phyloP scores from a whole-genome alignment of 495 filamentous ascomycete species.

The Podospora conica region DNA sequence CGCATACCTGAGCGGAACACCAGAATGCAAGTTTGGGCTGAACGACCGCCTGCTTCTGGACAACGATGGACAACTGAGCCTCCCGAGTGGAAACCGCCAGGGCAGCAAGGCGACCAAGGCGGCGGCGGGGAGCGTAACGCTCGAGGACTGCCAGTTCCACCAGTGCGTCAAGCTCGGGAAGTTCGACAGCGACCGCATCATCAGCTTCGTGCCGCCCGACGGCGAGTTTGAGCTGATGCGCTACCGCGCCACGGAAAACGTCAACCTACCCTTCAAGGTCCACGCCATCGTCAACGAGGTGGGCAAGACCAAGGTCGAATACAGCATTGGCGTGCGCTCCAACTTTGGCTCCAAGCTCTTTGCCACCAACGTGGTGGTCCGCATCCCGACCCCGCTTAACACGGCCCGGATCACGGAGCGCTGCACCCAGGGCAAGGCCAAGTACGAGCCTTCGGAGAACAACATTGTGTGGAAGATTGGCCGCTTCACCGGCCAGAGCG shows the following conservation, averaged over 20 bases:
- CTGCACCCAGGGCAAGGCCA: constrained; percentile 90
- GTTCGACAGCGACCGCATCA: constrained; percentile 96
- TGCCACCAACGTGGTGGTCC: constrained; percentile 93
- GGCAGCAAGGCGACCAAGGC: constrained; percentile 87
- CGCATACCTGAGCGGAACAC: constrained; percentile 91
- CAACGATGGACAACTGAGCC: constrained; percentile 57
- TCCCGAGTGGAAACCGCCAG: constrained; percentile 63
- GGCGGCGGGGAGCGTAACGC: constrained; percentile 88
- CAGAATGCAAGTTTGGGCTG: constrained; percentile 98
- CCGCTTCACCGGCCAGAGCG: constrained; percentile 89
- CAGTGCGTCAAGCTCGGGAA: constrained; percentile 97
- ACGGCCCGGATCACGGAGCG: constrained; percentile 92
- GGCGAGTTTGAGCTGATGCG: constrained; percentile 99
- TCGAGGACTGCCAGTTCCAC: constrained; percentile 99
- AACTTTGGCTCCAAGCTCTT: constrained; percentile 97
- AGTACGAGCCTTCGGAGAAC: constrained; percentile 97
- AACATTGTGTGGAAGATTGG: constrained; percentile 99
- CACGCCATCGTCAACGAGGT: constrained; percentile 98
- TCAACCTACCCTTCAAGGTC: constrained; percentile 98
- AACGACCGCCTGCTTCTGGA: constrained; percentile 94
- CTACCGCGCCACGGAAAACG: constrained; percentile 98
- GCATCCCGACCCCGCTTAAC: constrained; percentile 94
- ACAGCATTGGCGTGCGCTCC: constrained; percentile 93
- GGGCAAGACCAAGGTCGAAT: constrained; percentile 96
- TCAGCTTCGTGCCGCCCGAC: constrained; percentile 95